Evolutionary conservation across 2,329 filamentous ascomycete genomes (phyloP).

Genomic region (Colletotrichum sp.): DNA sequence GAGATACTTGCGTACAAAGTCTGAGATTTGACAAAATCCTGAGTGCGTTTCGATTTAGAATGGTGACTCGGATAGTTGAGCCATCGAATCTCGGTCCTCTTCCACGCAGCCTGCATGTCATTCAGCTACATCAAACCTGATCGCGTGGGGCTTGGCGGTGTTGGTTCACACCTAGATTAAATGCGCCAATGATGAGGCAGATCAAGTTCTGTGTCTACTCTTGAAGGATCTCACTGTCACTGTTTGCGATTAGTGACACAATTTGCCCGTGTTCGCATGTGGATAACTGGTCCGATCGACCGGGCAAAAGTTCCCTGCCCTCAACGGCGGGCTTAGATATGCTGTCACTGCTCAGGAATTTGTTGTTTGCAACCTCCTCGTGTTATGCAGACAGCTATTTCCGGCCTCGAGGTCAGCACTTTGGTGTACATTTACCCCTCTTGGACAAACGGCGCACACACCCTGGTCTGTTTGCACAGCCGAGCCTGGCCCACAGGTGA

Average conservation of each 20-base stretch:
- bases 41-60: background rate
- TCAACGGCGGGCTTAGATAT: background rate
- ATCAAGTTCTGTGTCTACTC: background rate
- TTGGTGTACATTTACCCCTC: background rate
- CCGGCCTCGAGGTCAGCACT: background rate
- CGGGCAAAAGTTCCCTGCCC: background rate
- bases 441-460: background rate
- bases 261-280: background rate
- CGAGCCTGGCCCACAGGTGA: background rate
- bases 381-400: background rate
- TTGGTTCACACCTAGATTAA: background rate
- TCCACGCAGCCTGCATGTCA: background rate
- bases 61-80: background rate
- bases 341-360: background rate
- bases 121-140: background rate
- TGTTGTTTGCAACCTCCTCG: background rate
- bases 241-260: background rate
- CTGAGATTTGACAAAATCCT: background rate
- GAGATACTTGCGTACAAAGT: background rate
- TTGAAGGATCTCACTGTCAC: background rate
- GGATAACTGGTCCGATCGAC: background rate
- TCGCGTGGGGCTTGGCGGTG: fast-evolving
- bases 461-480: background rate
- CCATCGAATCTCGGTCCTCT: background rate
- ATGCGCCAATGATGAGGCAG: background rate